A percentile compares a stretch with the other conserved stretches of the same genome.
Conservation (phyloP, 257 asterid genomes). For the Gynochthodes officinalis region DNA sequence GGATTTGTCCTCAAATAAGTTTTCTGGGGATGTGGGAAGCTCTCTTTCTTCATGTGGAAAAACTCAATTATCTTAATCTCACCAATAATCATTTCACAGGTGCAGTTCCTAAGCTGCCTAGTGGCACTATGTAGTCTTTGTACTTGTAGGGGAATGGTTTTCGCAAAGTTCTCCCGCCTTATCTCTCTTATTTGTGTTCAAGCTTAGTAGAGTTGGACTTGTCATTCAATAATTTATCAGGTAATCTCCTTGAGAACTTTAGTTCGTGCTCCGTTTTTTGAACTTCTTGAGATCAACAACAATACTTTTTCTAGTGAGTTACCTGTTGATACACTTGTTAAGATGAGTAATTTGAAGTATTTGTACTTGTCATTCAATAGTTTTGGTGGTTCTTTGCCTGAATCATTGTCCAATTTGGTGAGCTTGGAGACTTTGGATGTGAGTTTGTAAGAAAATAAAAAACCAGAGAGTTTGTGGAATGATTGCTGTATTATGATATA, state of each 20-base stretch:
- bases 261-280: conserved; percentile 55
- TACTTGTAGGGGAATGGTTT: conserved; percentile 55
- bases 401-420: conserved; percentile 54
- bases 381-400: conserved; percentile 67
- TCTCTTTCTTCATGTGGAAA: conserved; percentile 53
- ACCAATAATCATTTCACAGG: conserved; percentile 68
- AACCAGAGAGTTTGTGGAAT: conserved; percentile 70
- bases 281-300: conserved; percentile 57
- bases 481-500: too few species aligned
- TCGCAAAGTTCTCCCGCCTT: conserved; percentile 49
- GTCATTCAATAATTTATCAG: conserved; percentile 62
- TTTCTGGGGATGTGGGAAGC: conserved; percentile 53
- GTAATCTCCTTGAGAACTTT: conserved; percentile 56
- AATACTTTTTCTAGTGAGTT: conserved; percentile 74
- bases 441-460: too few species aligned
- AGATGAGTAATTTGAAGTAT: conserved; percentile 54
- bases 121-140: conserved; percentile 47
- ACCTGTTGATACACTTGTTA: conserved; percentile 55
- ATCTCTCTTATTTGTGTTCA: conserved; percentile 50
- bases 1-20: conserved; percentile 73
- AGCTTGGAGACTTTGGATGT: conserved; percentile 68
- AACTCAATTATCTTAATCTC: conserved; percentile 63
- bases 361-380: conserved; percentile 61
- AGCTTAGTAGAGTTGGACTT: conserved; percentile 65
- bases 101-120: conserved; percentile 45